phyloP scores from a whole-genome alignment of 805 yeast species.

The Isabelozyma heimii region DNA sequence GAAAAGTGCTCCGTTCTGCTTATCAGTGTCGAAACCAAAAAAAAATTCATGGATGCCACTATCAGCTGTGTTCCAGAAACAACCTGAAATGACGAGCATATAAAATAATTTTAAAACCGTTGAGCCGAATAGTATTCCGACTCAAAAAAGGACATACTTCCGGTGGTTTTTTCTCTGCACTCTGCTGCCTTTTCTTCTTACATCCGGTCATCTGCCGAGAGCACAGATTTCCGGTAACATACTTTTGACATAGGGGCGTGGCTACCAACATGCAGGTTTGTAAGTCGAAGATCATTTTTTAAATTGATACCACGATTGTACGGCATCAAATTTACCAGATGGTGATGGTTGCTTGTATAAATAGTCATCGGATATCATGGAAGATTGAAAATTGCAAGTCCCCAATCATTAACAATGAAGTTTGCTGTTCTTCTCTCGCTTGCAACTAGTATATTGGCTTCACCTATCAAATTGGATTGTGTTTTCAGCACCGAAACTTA shows the following conservation, averaged over 20 bases:
- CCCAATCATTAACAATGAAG: neutral
- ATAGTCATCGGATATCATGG: neutral
- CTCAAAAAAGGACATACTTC: neutral
- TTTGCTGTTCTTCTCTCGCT: neutral
- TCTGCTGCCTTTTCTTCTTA: neutral
- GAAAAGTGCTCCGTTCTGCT: neutral
- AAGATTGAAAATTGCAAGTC: neutral
- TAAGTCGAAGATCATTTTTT: neutral
- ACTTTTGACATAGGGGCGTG: neutral
- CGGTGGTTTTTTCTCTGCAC: neutral
- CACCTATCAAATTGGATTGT: neutral
- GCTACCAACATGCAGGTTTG: neutral
- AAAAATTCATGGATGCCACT: neutral
- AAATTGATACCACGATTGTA: neutral
- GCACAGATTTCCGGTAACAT: neutral
- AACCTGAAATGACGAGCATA: neutral
- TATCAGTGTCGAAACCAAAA: neutral
- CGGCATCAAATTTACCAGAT: neutral
- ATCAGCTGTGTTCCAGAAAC: neutral
- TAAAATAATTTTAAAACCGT: neutral
- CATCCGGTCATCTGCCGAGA: neutral
- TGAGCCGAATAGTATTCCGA: neutral
- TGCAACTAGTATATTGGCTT: neutral
- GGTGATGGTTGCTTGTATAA: neutral
- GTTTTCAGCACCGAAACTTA: neutral